Conservation (phyloP, 2,329 filamentous ascomycete species). For the Grosmannia serpens region DNA sequence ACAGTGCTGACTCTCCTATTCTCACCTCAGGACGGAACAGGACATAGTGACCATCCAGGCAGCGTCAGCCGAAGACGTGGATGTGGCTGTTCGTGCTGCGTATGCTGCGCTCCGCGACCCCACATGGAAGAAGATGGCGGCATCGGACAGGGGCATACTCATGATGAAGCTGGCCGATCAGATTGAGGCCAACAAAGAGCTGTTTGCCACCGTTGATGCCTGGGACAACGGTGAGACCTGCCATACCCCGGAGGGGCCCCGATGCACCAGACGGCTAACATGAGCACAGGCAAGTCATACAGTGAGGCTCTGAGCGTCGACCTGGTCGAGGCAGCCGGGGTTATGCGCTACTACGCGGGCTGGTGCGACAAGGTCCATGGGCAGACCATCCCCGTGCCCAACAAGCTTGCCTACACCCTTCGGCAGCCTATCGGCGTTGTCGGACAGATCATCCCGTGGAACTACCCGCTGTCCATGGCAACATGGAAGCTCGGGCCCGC, state of each 20-base stretch:
- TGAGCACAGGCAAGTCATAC: neutral
- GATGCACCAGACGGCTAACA: neutral
- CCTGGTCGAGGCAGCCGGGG: slow-evolving; percentile 14
- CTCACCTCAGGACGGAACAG: neutral
- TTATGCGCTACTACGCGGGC: slow-evolving; percentile 63
- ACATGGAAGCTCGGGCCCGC: slow-evolving; percentile 63
- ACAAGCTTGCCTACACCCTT: slow-evolving; percentile 57
- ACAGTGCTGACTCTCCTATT: neutral
- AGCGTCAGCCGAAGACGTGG: slow-evolving; percentile 3
- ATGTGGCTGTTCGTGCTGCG: slow-evolving; percentile 8
- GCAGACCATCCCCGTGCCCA: slow-evolving; percentile 53
- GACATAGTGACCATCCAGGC: slow-evolving; percentile 1
- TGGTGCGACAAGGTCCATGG: slow-evolving; percentile 62
- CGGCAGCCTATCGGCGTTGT: slow-evolving; percentile 60
- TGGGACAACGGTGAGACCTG: slow-evolving; percentile 65
- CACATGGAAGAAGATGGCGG: slow-evolving; percentile 2
- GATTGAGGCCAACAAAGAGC: slow-evolving; percentile 23
- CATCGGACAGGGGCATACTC: slow-evolving; percentile 21
- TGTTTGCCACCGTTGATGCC: slow-evolving; percentile 45
- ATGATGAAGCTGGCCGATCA: slow-evolving; percentile 31
- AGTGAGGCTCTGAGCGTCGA: slow-evolving; percentile 49
- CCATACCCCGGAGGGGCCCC: neutral
- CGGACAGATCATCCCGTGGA: slow-evolving; percentile 61
- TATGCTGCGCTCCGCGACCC: slow-evolving; percentile 1
- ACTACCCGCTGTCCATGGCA: slow-evolving; percentile 60